phyloP scores from a whole-genome alignment of 768 basidiomycete genomes.

The Rhizopogon vulgaris region DNA sequence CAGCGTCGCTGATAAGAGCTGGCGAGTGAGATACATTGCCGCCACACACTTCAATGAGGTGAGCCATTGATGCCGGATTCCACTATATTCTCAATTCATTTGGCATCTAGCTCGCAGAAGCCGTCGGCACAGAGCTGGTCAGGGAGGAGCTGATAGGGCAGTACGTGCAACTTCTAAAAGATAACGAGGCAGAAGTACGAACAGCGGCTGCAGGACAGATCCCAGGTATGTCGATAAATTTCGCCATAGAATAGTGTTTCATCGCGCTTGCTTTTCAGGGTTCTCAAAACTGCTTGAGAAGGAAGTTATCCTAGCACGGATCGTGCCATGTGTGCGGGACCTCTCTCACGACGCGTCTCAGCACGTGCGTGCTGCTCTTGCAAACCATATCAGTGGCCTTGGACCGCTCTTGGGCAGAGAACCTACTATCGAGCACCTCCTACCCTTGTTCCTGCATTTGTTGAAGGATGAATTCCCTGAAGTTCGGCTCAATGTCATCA shows the following conservation, averaged over 20 bases:
- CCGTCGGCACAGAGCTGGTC: constrained; percentile 84
- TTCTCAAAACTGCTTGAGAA: constrained; percentile 92
- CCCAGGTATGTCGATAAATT: constrained; percentile 56
- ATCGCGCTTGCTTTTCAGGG: constrained; percentile 41
- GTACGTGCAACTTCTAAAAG: constrained; percentile 90
- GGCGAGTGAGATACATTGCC: constrained; percentile 98
- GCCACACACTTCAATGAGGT: constrained; percentile 97
- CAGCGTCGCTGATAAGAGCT: constrained; percentile 92
- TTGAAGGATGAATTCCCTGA: constrained; percentile 99
- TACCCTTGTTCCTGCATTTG: constrained; percentile 92
- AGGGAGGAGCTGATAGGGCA: constrained; percentile 91
- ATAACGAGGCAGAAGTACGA: constrained; percentile 97
- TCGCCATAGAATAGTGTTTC: constrained; percentile 2
- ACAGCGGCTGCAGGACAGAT: constrained; percentile 96
- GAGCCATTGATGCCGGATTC: constrained; percentile 7
- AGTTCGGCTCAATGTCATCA: constrained; percentile 95
- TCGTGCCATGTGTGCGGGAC: constrained; percentile 93
- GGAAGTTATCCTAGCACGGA: constrained; percentile 87
- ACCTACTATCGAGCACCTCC: constrained; percentile 91
- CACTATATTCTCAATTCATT: background rate
- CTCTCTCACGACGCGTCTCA: constrained; percentile 91
- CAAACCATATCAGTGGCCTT: constrained; percentile 92
- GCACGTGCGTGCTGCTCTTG: constrained; percentile 94
- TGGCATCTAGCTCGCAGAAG: constrained; percentile 69
- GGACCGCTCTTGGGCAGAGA: constrained; percentile 92